A percentile compares a stretch with the other conserved stretches of the same genome.
phyloP scores from a whole-genome alignment of 148 eudicot genomes.

The Chenopodium formosanum region DNA sequence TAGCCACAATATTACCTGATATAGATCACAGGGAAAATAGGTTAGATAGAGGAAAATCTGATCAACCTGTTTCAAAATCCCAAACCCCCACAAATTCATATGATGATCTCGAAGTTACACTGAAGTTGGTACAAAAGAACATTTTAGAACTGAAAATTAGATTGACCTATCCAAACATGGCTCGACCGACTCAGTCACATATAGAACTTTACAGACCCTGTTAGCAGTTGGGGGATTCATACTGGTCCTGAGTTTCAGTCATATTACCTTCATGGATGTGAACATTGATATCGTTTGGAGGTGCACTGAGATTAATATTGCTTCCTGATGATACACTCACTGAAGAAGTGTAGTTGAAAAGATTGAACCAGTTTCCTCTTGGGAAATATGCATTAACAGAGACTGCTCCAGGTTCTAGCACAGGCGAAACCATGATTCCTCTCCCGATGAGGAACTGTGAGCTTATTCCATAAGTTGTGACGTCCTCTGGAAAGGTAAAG shows the following conservation, averaged over 20 bases:
- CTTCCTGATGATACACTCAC: slow-evolving; percentile 31
- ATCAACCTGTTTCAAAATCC: no score
- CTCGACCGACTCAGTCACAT: not conserved
- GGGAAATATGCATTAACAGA: slow-evolving; percentile 47
- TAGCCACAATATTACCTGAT: slow-evolving; percentile 43
- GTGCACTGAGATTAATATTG: slow-evolving; percentile 35
- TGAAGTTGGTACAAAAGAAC: not conserved
- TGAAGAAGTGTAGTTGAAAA: slow-evolving; percentile 41
- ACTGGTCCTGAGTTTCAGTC: not conserved
- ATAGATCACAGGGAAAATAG: not conserved
- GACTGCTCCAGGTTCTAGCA: slow-evolving; percentile 28
- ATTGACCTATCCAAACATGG: not conserved
- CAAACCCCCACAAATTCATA: not conserved
- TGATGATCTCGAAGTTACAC: not conserved
- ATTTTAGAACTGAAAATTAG: not conserved
- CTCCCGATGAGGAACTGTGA: slow-evolving; percentile 52
- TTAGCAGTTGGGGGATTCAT: not conserved
- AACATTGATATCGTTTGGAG: slow-evolving; percentile 44
- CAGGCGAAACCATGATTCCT: slow-evolving; percentile 59
- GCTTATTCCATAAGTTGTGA: slow-evolving; percentile 36
- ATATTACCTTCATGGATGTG: slow-evolving; percentile 45
- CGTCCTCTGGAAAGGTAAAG: slow-evolving; percentile 48
- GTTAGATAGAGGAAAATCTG: not conserved
- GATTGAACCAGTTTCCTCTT: slow-evolving; percentile 48
- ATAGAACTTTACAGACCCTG: not conserved